Conservation (phyloP, 1,139 yeast genomes). For the Candida tunisiensis region DNA sequence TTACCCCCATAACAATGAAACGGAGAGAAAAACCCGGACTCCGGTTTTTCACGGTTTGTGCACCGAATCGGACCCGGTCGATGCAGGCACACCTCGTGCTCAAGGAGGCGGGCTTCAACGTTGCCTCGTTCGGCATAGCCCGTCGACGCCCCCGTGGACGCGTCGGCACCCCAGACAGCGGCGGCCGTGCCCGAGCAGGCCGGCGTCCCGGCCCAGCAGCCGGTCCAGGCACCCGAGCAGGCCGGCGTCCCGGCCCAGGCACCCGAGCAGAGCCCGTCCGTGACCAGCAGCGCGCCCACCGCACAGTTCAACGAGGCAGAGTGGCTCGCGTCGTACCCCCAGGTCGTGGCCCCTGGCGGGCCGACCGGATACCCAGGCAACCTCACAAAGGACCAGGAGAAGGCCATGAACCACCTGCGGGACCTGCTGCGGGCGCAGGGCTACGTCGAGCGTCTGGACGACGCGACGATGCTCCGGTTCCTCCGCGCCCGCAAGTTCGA, state of each 20-base stretch:
- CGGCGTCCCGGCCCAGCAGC: too few species aligned
- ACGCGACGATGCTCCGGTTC: constrained; percentile 78
- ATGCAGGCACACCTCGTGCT: constrained; percentile 94
- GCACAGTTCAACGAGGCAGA: constrained; percentile 1
- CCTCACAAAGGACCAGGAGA: constrained; percentile 52
- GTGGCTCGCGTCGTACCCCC: constrained; percentile 35
- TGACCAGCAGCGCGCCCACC: constrained; percentile 1
- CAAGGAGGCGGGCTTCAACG: constrained; percentile 75
- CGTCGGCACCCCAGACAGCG: too few species aligned
- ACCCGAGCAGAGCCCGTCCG: constrained; percentile 1
- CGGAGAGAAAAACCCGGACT: too few species aligned
- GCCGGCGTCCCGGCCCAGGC: too few species aligned
- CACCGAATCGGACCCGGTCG: constrained; percentile 77
- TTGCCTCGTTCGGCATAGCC: constrained; percentile 85
- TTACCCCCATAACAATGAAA: too few species aligned
- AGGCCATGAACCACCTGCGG: constrained; percentile 40
- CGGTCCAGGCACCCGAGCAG: too few species aligned
- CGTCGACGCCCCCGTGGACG: too few species aligned
- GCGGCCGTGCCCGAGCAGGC: too few species aligned
- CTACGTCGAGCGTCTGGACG: constrained; percentile 63
- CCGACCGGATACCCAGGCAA: constrained; percentile 74
- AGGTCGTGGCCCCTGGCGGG: constrained; percentile 41
- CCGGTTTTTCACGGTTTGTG: constrained; percentile 91
- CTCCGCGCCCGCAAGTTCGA: constrained; percentile 93
- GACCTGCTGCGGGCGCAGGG: constrained; percentile 44